phyloP scores from a whole-genome alignment of 2,329 filamentous ascomycete species.

The Thelonectria discophora region DNA sequence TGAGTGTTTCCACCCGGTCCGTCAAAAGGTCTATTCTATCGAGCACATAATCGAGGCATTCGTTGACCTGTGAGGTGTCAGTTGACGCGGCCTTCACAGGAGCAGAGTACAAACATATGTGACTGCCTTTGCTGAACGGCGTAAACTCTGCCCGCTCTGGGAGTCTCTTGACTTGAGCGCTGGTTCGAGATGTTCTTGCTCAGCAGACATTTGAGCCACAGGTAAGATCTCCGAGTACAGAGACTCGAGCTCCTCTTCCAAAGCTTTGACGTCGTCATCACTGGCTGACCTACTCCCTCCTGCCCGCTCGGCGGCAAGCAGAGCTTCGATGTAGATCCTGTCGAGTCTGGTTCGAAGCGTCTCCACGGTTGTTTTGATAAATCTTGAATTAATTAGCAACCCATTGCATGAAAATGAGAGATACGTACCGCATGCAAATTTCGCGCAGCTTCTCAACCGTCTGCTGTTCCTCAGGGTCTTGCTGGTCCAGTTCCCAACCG shows the following conservation, averaged over 20 bases:
- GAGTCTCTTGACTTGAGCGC: slow-evolving; percentile 58
- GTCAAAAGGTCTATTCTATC: slow-evolving; percentile 56
- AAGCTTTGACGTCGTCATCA: slow-evolving; percentile 55
- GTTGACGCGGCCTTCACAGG: neutral
- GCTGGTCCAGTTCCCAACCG: slow-evolving; percentile 65
- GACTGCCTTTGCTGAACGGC: slow-evolving; percentile 57
- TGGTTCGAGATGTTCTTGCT: slow-evolving; percentile 72
- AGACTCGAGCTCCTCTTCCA: slow-evolving; percentile 73
- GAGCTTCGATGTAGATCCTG: slow-evolving; percentile 61
- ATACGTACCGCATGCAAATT: slow-evolving; percentile 59
- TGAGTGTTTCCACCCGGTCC: slow-evolving; percentile 53
- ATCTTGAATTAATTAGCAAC: slow-evolving; percentile 44
- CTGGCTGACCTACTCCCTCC: slow-evolving; percentile 41
- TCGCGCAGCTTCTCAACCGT: slow-evolving; percentile 67
- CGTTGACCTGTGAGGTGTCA: slow-evolving; percentile 55
- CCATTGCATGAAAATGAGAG: neutral
- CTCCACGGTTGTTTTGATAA: slow-evolving; percentile 67
- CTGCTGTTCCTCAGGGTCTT: slow-evolving; percentile 60
- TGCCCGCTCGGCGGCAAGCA: slow-evolving; percentile 44
- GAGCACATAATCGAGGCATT: slow-evolving; percentile 62
- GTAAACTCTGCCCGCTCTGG: slow-evolving; percentile 54
- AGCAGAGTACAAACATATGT: slow-evolving; percentile 56
- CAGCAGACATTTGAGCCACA: slow-evolving; percentile 75
- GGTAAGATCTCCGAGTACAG: slow-evolving; percentile 74
- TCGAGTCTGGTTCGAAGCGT: slow-evolving; percentile 63